A percentile compares a stretch with the other conserved stretches of the same genome.
These are phyloP conservation scores for Dissophora ornata DNA, from an alignment of 192 early-diverging fungal species.

Conservation along the genomic window DNA sequence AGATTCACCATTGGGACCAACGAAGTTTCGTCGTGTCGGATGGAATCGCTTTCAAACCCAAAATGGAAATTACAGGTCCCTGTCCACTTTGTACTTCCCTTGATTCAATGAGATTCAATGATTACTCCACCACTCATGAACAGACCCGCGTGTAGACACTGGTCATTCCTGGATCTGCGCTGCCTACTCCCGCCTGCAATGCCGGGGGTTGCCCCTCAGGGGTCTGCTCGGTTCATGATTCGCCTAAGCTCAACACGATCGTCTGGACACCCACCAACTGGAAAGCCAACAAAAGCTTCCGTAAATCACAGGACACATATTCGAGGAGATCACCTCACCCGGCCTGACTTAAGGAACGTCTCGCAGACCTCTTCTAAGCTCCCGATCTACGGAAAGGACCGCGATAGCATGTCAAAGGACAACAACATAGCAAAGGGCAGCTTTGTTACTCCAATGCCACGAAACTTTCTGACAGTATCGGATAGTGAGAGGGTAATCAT, in stretches of 20 bases:
- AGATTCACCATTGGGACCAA: too few species aligned
- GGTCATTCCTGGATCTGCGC: conserved; percentile 5
- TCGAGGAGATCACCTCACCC: too few species aligned
- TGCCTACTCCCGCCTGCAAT: background rate
- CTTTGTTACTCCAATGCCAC: background rate
- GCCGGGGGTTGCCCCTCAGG: background rate
- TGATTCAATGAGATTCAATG: too few species aligned
- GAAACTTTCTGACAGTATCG: conserved; percentile 14
- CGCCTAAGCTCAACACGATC: background rate
- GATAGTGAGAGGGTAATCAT: conserved; percentile 33
- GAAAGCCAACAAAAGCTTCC: background rate
- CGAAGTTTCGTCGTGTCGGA: background rate
- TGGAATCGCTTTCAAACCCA: background rate
- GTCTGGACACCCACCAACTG: background rate
- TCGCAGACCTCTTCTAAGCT: background rate
- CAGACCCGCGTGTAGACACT: background rate
- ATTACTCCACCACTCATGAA: background rate
- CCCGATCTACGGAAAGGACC: background rate
- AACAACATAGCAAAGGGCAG: too few species aligned
- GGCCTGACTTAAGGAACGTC: background rate
- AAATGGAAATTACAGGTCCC: conserved; percentile 14
- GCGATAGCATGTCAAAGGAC: background rate
- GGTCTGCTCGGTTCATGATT: background rate
- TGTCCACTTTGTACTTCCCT: too few species aligned
- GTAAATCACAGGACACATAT: background rate